Evolutionary conservation across 2,329 filamentous ascomycete species (phyloP), one percentile per base, ranked within the genome.

Genomic region (Aurifilum marmelostoma): DNA sequence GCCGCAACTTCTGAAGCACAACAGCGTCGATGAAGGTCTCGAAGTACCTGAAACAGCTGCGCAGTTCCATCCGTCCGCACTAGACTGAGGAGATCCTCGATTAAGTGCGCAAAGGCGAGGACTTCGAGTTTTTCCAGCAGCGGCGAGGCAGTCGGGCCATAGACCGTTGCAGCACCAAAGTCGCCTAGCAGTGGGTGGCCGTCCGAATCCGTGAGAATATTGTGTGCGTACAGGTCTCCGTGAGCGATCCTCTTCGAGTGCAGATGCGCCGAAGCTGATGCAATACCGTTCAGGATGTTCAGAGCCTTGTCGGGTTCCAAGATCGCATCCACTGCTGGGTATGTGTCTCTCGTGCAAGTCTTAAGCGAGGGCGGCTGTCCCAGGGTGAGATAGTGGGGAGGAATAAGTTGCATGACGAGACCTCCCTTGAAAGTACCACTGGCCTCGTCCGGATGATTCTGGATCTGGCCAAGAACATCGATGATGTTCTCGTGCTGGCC

Each of bases 201-300:
- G 12, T 74, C 75, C 12, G 76, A 75, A 63, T 76, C 78, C 32
- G 80, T 80, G 14, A 85, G 76, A 24, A 85, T 81, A 72, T 84
- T 84, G 73, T 84, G 82, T 14, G 83, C 82, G 64, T 83, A 83
- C 47, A 85, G 67, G 72, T 84, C 82, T 24, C 83, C 83, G 69
- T 85, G 83, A 8, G 78, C 74, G 24, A 85, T 81, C 7, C 80
- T 80, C 41, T 77, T 75, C 9, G 71, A 74, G 70, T 85, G 83
- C 14, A 85, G 76, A 72, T 85, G 83, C 24, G 68, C 75, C 2
- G 80, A 79, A 0, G 81, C 83, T 18, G 79, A 77, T 2, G 83
- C 81, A 41, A 85, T 76, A 9, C 79, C 79, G 0, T 73, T 70
- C 1, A 85, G 75, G 66, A 85, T 80, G 14, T 69, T 68, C 50